Evolutionary conservation across 345 rosid genomes (phyloP).

Genomic region (Physaria fendleri): DNA sequence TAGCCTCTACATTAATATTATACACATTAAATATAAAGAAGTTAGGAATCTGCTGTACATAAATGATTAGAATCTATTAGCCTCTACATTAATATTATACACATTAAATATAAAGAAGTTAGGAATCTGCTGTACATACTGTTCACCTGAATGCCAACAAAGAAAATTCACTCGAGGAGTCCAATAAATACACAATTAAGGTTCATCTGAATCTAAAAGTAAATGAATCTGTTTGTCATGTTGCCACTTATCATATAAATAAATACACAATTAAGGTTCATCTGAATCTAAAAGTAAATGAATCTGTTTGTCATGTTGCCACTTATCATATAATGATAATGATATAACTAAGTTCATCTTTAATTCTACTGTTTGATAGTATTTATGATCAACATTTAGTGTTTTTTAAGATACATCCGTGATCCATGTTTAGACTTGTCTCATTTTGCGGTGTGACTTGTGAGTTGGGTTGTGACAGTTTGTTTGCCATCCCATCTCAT

Average conservation of each 20-base stretch:
- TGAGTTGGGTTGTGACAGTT: no score
- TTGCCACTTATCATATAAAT: not conserved
- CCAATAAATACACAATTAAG: not conserved
- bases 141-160: not conserved
- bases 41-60: no score
- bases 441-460: no score
- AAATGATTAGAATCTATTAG: not conserved
- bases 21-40: no score
- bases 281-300: not conserved
- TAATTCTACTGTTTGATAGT: not conserved
- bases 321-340: not conserved
- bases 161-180: slow-evolving; percentile 13
- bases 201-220: not conserved
- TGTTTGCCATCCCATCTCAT: no score
- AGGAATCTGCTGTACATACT: no score
- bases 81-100: not conserved
- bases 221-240: slow-evolving; percentile 2
- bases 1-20: not conserved
- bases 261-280: not conserved
- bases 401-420: no score
- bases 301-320: not conserved
- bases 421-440: no score
- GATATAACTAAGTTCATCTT: not conserved
- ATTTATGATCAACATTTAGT: not conserved
- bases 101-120: no score